Percentiles rank a stretch among this genome's conserved stretches.
Conservation (phyloP, 176 grass and related monocot species). For the Bonia amplexicaulis region DNA sequence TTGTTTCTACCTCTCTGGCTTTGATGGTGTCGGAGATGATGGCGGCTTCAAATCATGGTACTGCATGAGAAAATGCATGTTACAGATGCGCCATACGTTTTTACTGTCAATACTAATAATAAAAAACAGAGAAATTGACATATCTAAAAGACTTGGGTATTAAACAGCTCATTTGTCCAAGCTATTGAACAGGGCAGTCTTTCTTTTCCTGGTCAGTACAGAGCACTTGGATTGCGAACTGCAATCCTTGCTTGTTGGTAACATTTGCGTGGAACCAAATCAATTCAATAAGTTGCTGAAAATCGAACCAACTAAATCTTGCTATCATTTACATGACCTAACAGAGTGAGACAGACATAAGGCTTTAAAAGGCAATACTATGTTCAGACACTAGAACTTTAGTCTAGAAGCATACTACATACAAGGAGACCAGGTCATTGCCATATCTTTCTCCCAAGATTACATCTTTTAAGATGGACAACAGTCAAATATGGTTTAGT, state of each 20-base stretch:
- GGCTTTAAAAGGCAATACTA: not conserved
- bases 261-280: too few relatives aligned
- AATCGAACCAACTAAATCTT: not conserved
- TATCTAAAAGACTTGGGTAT: not conserved
- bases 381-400: not conserved
- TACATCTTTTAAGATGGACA: not conserved
- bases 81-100: not conserved
- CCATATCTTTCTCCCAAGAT: not conserved
- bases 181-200: not conserved
- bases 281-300: too few relatives aligned
- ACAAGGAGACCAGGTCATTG: not conserved
- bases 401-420: not conserved
- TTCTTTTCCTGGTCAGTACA: not conserved
- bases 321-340: not conserved
- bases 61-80: conserved; percentile 33
- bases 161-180: not conserved
- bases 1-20: conserved; percentile 26
- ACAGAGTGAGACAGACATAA: not conserved
- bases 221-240: not conserved
- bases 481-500: not conserved
- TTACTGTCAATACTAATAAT: not conserved
- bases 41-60: conserved; percentile 62
- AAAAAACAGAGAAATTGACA: not conserved
- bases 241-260: too few relatives aligned
- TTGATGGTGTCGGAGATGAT: conserved; percentile 47